Base-by-base conservation (phyloP, 2,329 filamentous ascomycete species). In the Coniochaeta ligniaria region DNA sequence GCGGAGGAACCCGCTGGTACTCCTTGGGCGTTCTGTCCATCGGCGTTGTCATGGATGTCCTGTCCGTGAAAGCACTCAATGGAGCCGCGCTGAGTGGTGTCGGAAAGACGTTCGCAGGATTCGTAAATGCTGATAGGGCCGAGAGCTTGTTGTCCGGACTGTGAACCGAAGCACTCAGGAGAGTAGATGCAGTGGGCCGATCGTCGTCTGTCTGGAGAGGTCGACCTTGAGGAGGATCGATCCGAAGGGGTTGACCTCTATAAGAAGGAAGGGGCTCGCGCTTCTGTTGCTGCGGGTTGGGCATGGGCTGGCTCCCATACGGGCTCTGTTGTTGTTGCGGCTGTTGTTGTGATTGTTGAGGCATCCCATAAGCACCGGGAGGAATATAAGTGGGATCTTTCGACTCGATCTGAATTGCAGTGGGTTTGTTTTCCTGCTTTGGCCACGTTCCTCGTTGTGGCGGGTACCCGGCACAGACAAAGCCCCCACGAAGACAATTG, bases 381-480 rank as follows among this genome's bases (percentile, higher is more conserved):
- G 83, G 83, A 3, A 85, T 76, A 66, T 87, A 88, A 61, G 75
- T 83, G 0, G 83, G 82, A 65, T 93, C 91, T 74, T 96, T 96
- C 22, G 92, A 93, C 74, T 96, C 91, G 57, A 96, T 82, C 62
- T 89, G 90, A 66, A 93, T 83, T 57, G 87, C 84, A 58, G 81
- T 76, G 66, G 87, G 84, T 66, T 89, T 86, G 69, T 77, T 86
- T 63, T 89, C 87, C 35, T 88, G 86, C 74, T 94, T 96, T 64
- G 89, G 85, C 87, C 90, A 95, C 58, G 85, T 81, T 47, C 87
- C 86, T 68, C 91, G 85, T 66, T 90, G 87, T 60, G 90, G 90
- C 70, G 90, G 90, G 75, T 99, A 99, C 58, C 95, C 95, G 67
- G 91, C 89, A 73, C 95, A 99, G 36, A 91, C 80, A 72, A 98